Base-by-base conservation (phyloP, 2,329 filamentous ascomycete genomes). In the Plectosphaerella sp. region DNA sequence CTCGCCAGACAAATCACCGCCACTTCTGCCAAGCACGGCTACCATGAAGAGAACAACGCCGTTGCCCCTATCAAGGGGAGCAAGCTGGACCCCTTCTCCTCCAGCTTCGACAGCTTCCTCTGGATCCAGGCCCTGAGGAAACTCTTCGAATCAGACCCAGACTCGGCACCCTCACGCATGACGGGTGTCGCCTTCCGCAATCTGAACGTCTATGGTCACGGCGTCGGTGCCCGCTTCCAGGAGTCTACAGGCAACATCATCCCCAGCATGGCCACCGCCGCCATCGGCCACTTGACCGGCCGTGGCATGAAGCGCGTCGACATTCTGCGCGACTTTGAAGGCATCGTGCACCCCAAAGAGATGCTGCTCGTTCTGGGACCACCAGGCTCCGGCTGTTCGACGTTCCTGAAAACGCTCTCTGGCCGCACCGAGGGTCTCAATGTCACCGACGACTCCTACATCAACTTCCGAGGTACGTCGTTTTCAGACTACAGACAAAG, bases 331-430 rank as follows among this genome's bases (percentile, higher is more conserved):
- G 47, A 60, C 6, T 66, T 66, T 6, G 63, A 66, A n/a, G 64
- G 64, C 12, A 48, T 66, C 2, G 36, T 66, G 4, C 62, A 66
- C 0, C 70, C 66, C 16, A 79, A 79, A 5, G 80, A 83, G 67
- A 78, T 83, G 74, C 66, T 82, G 18, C 73, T 80, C n/a, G 79
- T 82, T 9, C 72, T 83, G 4, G 80, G 80, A n/a, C 78, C 78
- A 45, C 79, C 81, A 5, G 71, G 71, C 3, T 62, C 66, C 0
- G 81, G 81, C n/a, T 89, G 86, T 59, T 84, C 84, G 9, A 88
- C 86, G 0, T 82, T 89, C 57, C 71, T 89, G 50, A 88, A 87
- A 64, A 81, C 84, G 2, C 28, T 57, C 5, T 49, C 55, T 18
- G 55, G 55, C 2, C 49, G 54, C 9, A 57, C 53, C 0, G 47